Base-by-base conservation (phyloP, 495 filamentous ascomycete species). In the Pseudotulostoma volvatum region DNA sequence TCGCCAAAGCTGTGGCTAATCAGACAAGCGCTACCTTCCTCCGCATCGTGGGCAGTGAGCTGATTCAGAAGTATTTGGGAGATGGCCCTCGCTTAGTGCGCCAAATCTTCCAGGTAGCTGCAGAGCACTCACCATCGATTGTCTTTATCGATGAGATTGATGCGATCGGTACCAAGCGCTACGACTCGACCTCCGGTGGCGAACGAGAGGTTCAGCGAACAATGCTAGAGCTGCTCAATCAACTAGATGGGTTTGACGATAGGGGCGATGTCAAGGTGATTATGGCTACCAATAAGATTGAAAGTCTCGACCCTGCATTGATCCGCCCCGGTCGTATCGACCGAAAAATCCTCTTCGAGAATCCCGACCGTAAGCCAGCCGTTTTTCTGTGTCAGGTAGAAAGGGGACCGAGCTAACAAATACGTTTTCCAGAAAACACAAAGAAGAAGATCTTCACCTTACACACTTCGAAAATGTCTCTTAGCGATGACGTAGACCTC, bases 61-160 rank as follows among this genome's bases (percentile, higher is more conserved):
- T 99, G 52, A 99, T 99, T 47, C 90, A 99, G 66, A 99, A 99
- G 52, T 99, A 99, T 49, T 73, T 99, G 39, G 90, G 90, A 58
- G 90, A 99, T 55, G 90, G 90, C 20, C 90, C 90, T 9, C 73
- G 90, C 34, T 65, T 99, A 44, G 90, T 94, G 39, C 80, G 90
- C 43, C 90, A 99, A 59, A 81, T 99, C 46, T 99, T 99, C 75
- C 84, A 92, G 59, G 85, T 93, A 28, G 90, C 90, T 18, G 88
- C 88, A 11, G 90, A 99, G 50, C 87, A 99, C 43, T 79, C 92
- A 0, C 90, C 90, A 7, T 87, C 87, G 4, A 99, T 99, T 49
- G 88, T 99, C 9, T 99, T 99, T 59, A 99, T 99, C 51, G 90
- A 99, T 55, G 90, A 99, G 57, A 99, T 99, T 49, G 90, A 99